Evolutionary conservation across 2,329 filamentous ascomycete genomes (phyloP).

Genomic region (Aureobasidium uvarum): DNA sequence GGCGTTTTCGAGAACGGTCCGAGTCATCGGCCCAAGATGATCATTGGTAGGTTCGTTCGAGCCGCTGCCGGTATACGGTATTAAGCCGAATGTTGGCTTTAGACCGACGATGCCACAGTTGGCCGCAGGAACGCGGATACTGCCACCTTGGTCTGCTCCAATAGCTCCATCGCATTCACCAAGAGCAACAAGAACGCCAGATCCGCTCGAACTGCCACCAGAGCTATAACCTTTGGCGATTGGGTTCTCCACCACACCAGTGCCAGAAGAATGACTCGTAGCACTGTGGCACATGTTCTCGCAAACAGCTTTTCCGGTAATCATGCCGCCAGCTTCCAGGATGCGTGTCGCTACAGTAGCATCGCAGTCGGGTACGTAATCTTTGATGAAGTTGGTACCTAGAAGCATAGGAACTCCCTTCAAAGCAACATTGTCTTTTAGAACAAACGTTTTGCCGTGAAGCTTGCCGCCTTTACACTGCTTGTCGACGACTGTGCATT

Average conservation of each 20-base stretch:
- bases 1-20: constrained; percentile 44
- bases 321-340: constrained; percentile 44
- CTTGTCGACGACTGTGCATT: constrained; percentile 40
- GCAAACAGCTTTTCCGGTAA: constrained; percentile 49
- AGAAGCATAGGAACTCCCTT: constrained; percentile 47
- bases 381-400: constrained; percentile 40
- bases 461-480: constrained; percentile 36
- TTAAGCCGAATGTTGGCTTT: constrained; percentile 45
- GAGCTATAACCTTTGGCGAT: constrained; percentile 40
- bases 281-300: constrained; percentile 50
- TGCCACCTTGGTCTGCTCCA: constrained; percentile 37
- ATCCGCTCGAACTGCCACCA: constrained; percentile 40
- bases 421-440: constrained; percentile 53
- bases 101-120: constrained; percentile 37
- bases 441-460: constrained; percentile 38
- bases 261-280: constrained; percentile 46
- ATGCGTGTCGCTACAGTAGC: constrained; percentile 48
- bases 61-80: constrained; percentile 48
- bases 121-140: constrained; percentile 32
- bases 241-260: constrained; percentile 47
- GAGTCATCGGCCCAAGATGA: constrained; percentile 47
- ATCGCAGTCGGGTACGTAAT: constrained; percentile 45
- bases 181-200: constrained; percentile 38
- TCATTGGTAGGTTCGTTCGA: constrained; percentile 47
- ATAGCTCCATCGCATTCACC: constrained; percentile 39